Percentiles rank a stretch among this genome's conserved stretches.
Evolutionary conservation across 2,329 filamentous ascomycete species (phyloP).

Genomic region (Metarhizium rileyi): DNA sequence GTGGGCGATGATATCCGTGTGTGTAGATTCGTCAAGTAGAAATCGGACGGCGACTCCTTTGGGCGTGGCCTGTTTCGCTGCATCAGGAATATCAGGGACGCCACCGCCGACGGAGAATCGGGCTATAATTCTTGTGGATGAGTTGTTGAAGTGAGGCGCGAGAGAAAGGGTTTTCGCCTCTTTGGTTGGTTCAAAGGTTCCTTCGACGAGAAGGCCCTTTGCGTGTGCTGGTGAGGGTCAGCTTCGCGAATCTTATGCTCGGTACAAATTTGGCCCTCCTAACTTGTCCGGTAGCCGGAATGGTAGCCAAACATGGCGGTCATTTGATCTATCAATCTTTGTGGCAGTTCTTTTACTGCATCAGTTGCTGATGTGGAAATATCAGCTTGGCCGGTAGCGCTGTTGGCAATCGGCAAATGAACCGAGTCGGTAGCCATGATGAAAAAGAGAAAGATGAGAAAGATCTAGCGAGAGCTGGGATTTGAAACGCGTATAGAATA

Average conservation of each 20-base stretch:
- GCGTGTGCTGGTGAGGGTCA: slow-evolving; percentile 1
- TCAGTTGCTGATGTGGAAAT: not conserved
- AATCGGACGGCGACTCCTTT: not conserved
- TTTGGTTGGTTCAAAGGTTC: slow-evolving; percentile 9
- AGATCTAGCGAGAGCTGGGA: not conserved
- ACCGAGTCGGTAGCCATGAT: not conserved
- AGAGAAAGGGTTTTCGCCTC: slow-evolving; percentile 5
- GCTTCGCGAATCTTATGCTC: not conserved
- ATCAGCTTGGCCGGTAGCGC: too few species aligned
- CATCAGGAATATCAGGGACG: slow-evolving; percentile 1
- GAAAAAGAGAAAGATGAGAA: not conserved
- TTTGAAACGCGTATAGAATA: too few species aligned
- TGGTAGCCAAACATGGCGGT: not conserved
- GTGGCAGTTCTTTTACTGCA: not conserved
- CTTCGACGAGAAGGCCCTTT: slow-evolving; percentile 5
- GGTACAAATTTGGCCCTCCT: not conserved
- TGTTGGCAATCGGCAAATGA: not conserved
- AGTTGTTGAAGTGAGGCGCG: slow-evolving; percentile 5
- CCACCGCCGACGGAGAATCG: slow-evolving; percentile 5
- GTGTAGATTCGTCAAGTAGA: not conserved
- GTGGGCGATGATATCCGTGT: not conserved
- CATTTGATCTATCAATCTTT: not conserved
- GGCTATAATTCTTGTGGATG: slow-evolving; percentile 4
- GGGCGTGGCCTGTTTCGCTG: not conserved
- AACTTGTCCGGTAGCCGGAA: not conserved